Percentiles rank a stretch among this genome's conserved stretches.
These are phyloP conservation scores for Echites panduratus DNA, from an alignment of 257 asterid species.

Conservation along the genomic window DNA sequence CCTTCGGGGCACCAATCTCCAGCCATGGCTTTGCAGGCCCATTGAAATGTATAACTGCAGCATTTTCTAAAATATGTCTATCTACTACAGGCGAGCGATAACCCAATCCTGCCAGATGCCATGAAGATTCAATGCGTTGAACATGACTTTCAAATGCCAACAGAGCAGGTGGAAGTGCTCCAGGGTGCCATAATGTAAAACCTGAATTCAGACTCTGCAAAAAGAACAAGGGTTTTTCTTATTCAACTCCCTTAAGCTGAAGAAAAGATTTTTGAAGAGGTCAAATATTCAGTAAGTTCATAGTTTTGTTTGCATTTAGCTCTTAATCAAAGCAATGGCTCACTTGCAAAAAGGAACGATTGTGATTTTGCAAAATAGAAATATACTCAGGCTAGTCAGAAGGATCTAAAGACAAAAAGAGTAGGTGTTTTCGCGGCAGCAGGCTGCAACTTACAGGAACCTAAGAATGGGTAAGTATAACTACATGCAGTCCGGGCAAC, in stretches of 20 bases:
- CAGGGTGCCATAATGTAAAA: slow-evolving; percentile 65
- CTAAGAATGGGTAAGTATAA: neutral
- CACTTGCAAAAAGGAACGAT: neutral
- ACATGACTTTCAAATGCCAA: slow-evolving; percentile 72
- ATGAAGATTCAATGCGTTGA: slow-evolving; percentile 52
- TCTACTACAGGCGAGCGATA: slow-evolving; percentile 30
- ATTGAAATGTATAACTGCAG: slow-evolving; percentile 76
- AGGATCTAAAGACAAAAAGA: neutral
- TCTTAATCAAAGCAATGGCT: neutral
- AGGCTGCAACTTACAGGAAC: neutral
- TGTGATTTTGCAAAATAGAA: neutral
- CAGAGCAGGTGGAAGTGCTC: slow-evolving; percentile 77
- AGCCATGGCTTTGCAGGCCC: slow-evolving; percentile 98
- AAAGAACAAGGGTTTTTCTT: neutral
- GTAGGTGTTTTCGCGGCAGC: neutral
- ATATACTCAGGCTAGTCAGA: neutral
- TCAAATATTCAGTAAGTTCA: neutral
- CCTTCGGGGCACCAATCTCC: slow-evolving; percentile 49
- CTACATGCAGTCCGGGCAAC: neutral
- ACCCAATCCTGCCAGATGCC: slow-evolving; percentile 82
- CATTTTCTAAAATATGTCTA: slow-evolving; percentile 31
- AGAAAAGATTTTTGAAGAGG: neutral
- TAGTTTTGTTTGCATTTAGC: neutral
- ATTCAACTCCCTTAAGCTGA: neutral
- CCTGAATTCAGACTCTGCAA: slow-evolving; percentile 63